phyloP scores from a whole-genome alignment of 495 filamentous ascomycete genomes.

The Aspergillus nidulans region DNA sequence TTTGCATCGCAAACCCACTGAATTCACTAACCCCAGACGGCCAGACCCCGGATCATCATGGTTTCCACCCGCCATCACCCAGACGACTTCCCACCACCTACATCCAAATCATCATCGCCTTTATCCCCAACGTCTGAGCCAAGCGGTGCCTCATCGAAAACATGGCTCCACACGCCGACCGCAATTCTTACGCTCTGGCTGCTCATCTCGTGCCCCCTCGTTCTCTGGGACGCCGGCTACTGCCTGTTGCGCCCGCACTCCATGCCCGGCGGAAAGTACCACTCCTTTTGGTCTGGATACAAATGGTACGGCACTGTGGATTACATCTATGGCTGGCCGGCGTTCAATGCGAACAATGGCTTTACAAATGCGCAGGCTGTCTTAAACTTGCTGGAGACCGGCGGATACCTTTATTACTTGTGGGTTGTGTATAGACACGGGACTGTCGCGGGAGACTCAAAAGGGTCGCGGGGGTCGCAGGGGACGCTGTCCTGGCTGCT shows the following conservation, averaged over 20 bases:
- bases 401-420: slow-evolving; percentile 67
- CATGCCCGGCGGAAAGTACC: slow-evolving; percentile 74
- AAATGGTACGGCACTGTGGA: slow-evolving; percentile 78
- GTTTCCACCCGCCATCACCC: slow-evolving; percentile 52
- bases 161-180: slow-evolving; percentile 65
- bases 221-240: slow-evolving; percentile 80
- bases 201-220: slow-evolving; percentile 69
- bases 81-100: slow-evolving; percentile 38
- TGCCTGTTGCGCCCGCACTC: slow-evolving; percentile 75
- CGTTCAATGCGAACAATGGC: slow-evolving; percentile 65
- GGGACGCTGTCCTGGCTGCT: slow-evolving; percentile 40
- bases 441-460: slow-evolving; percentile 24
- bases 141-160: slow-evolving; percentile 27
- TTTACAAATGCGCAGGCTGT: slow-evolving; percentile 74
- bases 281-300: slow-evolving; percentile 76
- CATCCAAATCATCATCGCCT: slow-evolving; percentile 12
- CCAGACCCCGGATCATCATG: slow-evolving; percentile 26
- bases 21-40: neutral
- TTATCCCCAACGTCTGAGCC: slow-evolving; percentile 20
- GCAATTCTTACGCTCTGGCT: slow-evolving; percentile 69
- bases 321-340: slow-evolving; percentile 78
- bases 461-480: slow-evolving; percentile 27
- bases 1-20: neutral
- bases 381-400: slow-evolving; percentile 70
- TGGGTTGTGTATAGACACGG: slow-evolving; percentile 53